A percentile compares a stretch with the other conserved stretches of the same genome.
Evolutionary conservation across 441 rosid genomes (phyloP).

Genomic region (Arabidopsis lyrata): DNA sequence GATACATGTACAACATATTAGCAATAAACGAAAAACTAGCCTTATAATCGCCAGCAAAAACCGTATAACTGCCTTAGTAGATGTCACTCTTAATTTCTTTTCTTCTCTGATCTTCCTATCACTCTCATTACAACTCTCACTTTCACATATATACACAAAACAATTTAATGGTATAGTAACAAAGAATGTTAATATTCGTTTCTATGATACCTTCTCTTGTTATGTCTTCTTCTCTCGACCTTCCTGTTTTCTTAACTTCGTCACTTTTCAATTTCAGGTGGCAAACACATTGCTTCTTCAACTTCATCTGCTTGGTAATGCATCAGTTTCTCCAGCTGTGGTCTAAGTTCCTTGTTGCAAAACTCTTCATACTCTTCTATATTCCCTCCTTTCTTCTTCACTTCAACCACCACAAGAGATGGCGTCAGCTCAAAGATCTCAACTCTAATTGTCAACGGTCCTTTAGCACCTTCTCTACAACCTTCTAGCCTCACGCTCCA

Average conservation of each 20-base stretch:
- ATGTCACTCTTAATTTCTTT: conserved; percentile 20
- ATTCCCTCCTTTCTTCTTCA: conserved; percentile 93
- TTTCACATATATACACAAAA: conserved; percentile 27
- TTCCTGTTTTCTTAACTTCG: conserved; percentile 10
- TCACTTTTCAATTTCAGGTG: conserved; percentile 24
- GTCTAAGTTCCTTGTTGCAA: conserved; percentile 74
- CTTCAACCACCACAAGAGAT: conserved; percentile 78
- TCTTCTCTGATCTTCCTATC: conserved; percentile 41
- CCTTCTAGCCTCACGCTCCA: conserved; percentile 87
- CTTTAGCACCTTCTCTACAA: conserved; percentile 78
- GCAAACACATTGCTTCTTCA: conserved; percentile 30
- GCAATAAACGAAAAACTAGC: conserved; percentile 47
- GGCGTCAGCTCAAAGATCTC: conserved; percentile 90
- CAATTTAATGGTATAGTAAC: conserved; percentile 26
- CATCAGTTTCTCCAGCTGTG: conserved; percentile 73
- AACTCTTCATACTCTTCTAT: conserved; percentile 84
- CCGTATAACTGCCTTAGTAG: conserved; percentile 35
- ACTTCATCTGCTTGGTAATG: conserved; percentile 58
- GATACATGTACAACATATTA: conserved; percentile 35
- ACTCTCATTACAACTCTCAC: conserved; percentile 41
- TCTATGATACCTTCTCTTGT: conserved; percentile 38
- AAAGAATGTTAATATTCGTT: conserved; percentile 29
- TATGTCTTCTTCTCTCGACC: conserved; percentile 43
- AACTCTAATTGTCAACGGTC: conserved; percentile 77
- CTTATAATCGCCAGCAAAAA: conserved; percentile 44